Percentiles rank a stretch among this genome's conserved stretches.
phyloP scores from a whole-genome alignment of 2,329 filamentous ascomycete species.

The Diaporthe aspalathi region DNA sequence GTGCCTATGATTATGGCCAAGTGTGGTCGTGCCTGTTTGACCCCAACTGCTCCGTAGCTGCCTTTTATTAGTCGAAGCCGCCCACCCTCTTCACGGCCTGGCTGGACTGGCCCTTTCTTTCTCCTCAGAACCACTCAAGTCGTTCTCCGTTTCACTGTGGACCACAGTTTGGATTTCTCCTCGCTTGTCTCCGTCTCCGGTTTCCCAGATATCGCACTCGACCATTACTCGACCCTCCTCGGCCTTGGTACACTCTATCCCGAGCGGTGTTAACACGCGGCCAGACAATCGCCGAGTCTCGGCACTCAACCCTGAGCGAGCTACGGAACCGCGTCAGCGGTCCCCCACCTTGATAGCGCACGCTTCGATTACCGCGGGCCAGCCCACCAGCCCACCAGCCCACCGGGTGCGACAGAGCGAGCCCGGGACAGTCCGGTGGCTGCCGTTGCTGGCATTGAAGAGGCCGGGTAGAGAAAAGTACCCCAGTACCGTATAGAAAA shows the following conservation, averaged over 20 bases:
- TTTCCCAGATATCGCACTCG: not conserved
- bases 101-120: not conserved
- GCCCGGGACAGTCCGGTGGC: slow-evolving; percentile 5
- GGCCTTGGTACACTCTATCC: not conserved
- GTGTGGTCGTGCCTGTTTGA: slow-evolving; percentile 22
- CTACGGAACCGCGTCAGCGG: slow-evolving; percentile 12
- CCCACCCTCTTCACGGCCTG: slow-evolving; percentile 31
- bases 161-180: not conserved
- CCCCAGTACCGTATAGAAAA: slow-evolving; percentile 4
- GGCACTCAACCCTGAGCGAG: slow-evolving; percentile 1
- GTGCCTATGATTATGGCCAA: slow-evolving; percentile 4
- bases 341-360: slow-evolving; percentile 33
- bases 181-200: not conserved
- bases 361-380: slow-evolving; percentile 12
- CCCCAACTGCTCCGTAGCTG: slow-evolving; percentile 24
- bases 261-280: not conserved
- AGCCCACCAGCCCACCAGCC: slow-evolving; percentile 10
- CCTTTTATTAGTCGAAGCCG: slow-evolving; percentile 31
- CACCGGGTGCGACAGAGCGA: slow-evolving; percentile 16
- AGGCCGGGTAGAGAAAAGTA: not conserved
- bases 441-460: slow-evolving; percentile 3
- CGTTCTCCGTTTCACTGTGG: slow-evolving; percentile 8
- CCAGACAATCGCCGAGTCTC: slow-evolving; percentile 14
- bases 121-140: not conserved
- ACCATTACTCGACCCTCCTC: not conserved